Conservation (phyloP, 202 grass and related monocot genomes). For the Bolboschoenoplectus hybrid region DNA sequence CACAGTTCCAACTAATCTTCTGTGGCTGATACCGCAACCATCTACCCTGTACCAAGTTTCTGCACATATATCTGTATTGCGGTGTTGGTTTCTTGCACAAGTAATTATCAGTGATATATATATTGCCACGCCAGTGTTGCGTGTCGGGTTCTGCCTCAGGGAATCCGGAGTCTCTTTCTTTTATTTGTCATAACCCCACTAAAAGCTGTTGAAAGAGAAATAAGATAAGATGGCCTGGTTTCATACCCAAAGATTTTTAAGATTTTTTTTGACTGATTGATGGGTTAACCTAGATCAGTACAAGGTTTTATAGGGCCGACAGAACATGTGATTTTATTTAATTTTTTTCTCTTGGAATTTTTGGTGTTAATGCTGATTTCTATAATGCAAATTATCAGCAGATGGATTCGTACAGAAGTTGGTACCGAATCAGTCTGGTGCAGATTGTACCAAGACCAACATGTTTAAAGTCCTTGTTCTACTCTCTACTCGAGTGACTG, state of each 20-base stretch:
- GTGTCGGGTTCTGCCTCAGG: neutral
- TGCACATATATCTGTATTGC: neutral
- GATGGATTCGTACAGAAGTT: neutral
- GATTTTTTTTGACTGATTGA: conserved; percentile 33
- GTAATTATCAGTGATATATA: neutral
- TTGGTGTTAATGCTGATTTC: neutral
- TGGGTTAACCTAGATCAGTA: conserved; percentile 21
- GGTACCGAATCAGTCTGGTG: neutral
- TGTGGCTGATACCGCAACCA: neutral
- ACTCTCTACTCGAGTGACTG: neutral
- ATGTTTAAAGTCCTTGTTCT: neutral
- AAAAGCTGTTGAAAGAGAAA: conserved; percentile 30
- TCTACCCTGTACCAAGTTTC: neutral
- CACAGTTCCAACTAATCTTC: neutral
- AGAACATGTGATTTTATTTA: conserved; percentile 27
- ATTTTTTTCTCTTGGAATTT: neutral
- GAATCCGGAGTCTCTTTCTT: neutral
- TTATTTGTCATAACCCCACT: conserved; percentile 24
- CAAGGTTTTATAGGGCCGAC: conserved; percentile 20
- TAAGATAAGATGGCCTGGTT: conserved; percentile 26
- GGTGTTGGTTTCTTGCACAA: neutral
- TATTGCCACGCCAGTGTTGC: neutral
- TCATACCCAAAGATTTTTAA: neutral
- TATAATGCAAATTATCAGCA: conserved; percentile 10
- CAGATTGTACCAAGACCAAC: neutral